Conservation (phyloP, 2,329 filamentous ascomycete genomes). For the Daldinia sp. region DNA sequence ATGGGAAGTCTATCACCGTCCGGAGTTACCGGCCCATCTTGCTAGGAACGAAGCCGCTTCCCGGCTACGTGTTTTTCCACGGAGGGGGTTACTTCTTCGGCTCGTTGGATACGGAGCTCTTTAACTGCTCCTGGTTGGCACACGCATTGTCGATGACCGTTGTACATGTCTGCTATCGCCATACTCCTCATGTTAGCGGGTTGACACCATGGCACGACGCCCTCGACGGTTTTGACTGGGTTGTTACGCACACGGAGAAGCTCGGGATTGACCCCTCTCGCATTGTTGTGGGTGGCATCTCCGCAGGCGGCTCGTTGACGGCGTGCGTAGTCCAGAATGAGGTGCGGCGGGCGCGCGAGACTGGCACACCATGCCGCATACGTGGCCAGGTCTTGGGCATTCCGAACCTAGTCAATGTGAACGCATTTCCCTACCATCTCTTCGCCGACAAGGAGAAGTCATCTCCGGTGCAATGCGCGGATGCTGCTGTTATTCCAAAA, state of each 20-base stretch:
- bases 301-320: conserved; percentile 57
- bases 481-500: conserved; percentile 60
- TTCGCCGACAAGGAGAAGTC: conserved; percentile 54
- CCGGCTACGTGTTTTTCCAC: conserved; percentile 61
- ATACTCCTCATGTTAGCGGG: conserved; percentile 62
- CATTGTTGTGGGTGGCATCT: conserved; percentile 60
- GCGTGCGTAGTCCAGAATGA: conserved; percentile 54
- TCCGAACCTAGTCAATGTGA: conserved; percentile 55
- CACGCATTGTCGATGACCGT: conserved; percentile 56
- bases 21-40: conserved; percentile 60
- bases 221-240: conserved; percentile 64
- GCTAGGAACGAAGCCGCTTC: conserved; percentile 54
- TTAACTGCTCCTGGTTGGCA: conserved; percentile 59
- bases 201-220: conserved; percentile 63
- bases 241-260: conserved; percentile 55
- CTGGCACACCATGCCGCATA: conserved; percentile 45
- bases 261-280: conserved; percentile 55
- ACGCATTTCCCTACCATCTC: conserved; percentile 49
- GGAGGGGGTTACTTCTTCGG: conserved; percentile 67
- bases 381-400: conserved; percentile 61
- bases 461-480: conserved; percentile 55
- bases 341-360: conserved; percentile 50
- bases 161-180: conserved; percentile 65
- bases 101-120: conserved; percentile 62
- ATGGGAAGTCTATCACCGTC: conserved; percentile 58